phyloP scores from a whole-genome alignment of 108 stramenopile species.

The Conticribra weissflogii region DNA sequence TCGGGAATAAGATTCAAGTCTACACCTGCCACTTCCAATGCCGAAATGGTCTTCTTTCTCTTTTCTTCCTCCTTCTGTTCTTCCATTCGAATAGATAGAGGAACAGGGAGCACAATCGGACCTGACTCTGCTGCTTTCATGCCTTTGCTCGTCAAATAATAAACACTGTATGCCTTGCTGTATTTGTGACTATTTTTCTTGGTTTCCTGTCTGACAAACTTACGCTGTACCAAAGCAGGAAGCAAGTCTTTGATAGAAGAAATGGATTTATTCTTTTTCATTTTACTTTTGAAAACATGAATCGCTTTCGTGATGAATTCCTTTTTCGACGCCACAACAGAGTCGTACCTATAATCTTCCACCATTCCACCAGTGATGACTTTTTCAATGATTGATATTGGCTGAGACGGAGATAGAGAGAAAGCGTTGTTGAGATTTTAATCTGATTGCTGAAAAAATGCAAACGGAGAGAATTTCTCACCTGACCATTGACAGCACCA shows the following conservation, averaged over 20 bases:
- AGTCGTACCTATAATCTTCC: conserved; percentile 60
- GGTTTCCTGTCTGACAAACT: conserved; percentile 45
- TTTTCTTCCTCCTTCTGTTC: conserved; percentile 59
- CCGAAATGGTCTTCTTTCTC: conserved; percentile 43
- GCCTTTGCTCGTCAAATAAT: conserved; percentile 54
- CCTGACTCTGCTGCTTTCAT: conserved; percentile 22
- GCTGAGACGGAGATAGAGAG: background rate
- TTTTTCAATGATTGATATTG: conserved; percentile 50
- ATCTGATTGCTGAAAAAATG: too few relatives aligned
- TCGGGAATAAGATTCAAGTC: conserved; percentile 62
- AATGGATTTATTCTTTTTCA: conserved; percentile 47
- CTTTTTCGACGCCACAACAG: background rate
- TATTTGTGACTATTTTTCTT: conserved; percentile 31
- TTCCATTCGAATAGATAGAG: conserved; percentile 62
- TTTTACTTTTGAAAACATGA: conserved; percentile 13
- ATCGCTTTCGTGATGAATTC: conserved; percentile 18
- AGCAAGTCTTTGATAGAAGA: conserved; percentile 61
- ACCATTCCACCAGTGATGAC: conserved; percentile 59
- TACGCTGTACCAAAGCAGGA: conserved; percentile 39
- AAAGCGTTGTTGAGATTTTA: background rate
- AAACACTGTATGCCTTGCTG: conserved; percentile 8
- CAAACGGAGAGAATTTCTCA: too few relatives aligned
- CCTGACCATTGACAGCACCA: conserved; percentile 38
- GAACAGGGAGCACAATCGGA: conserved; percentile 72
- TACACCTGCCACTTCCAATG: conserved; percentile 57